These are phyloP conservation scores for Striga asiatica DNA, from an alignment of 257 asterid genomes.

Conservation along the genomic window DNA sequence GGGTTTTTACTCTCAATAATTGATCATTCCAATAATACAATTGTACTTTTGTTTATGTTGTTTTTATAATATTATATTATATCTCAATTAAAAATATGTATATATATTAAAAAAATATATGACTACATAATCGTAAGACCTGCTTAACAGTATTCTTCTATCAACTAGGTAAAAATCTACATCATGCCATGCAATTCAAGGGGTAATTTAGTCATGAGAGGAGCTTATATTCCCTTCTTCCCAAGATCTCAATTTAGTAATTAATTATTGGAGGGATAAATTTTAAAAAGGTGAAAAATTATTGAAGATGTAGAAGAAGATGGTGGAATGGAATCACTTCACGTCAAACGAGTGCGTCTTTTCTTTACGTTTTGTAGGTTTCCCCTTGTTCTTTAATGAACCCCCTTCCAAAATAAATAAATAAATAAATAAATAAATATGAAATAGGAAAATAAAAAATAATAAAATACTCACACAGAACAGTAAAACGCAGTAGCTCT, in stretches of 20 bases:
- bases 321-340: constrained; percentile 35
- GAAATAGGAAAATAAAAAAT: too few species aligned
- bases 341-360: constrained; percentile 53
- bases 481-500: constrained; percentile 3
- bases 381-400: constrained; percentile 55
- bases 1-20: too few species aligned
- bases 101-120: too few species aligned
- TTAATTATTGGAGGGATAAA: not conserved
- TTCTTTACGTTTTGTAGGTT: constrained; percentile 40
- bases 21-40: too few species aligned
- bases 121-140: too few species aligned
- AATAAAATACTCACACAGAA: constrained; percentile 2
- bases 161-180: too few species aligned
- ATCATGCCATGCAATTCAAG: not conserved
- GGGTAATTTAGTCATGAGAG: constrained; percentile 14
- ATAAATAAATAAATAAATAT: constrained; percentile 6
- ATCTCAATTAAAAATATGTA: too few species aligned
- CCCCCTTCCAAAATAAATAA: not conserved
- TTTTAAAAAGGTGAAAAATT: constrained; percentile 6
- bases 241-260: not conserved
- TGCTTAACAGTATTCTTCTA: too few species aligned
- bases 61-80: too few species aligned
- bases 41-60: too few species aligned
- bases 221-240: constrained; percentile 3
- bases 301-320: constrained; percentile 26